Evolutionary conservation across 768 basidiomycete species (phyloP), one percentile per base, ranked within the genome.

Genomic region (Podaxis rugospora): DNA sequence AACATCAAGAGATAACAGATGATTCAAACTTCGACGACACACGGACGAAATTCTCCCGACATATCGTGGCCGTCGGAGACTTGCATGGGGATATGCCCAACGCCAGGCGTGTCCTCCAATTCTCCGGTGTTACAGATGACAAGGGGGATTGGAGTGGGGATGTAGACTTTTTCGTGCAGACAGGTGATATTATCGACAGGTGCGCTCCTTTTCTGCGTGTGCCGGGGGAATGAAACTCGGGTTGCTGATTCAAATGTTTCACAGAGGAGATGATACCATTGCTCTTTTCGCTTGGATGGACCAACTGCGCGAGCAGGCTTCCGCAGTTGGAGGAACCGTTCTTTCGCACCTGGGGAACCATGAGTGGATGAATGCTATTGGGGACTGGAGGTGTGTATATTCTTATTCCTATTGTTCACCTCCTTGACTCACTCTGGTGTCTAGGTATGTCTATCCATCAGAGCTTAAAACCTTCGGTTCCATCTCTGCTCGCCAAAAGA

Each of bases 181-280:
- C 95, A 0, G 95, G 95, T 2, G 95, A 98, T 73, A 95, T 97
- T 35, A 91, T 98, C 57, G 95, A 97, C 74, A 78, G 95, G 93
- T 90, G 62, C 47, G 80, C 69, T 16, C 6, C 4, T 13, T 62
- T 37, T 62, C 4, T 23, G 21, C 11, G 23, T 27, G 21, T 42
- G 13, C 40, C 47, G 14, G 2, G 2, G n/a, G 42, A 1, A 5
- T 16, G 47, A 49, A 18, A 10, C 46, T n/a, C 13, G 7, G 21
- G 23, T n/a, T 42, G 18, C 10, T 27, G 13, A 23, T 25, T 18
- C 42, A 11, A 11, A 10, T 3, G 7, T 57, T 32, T 9, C 32
- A 18, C 61, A 92, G 94, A 65, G 95, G 95, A 0, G 89, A 90
- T 51, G 95, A 97, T 73, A 96, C 95, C 0, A 92, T 96, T 56